A percentile compares a stretch with the other conserved stretches of the same genome.
Evolutionary conservation across 2,329 filamentous ascomycete genomes (phyloP).

Genomic region (Coleophoma eucalyptorum): DNA sequence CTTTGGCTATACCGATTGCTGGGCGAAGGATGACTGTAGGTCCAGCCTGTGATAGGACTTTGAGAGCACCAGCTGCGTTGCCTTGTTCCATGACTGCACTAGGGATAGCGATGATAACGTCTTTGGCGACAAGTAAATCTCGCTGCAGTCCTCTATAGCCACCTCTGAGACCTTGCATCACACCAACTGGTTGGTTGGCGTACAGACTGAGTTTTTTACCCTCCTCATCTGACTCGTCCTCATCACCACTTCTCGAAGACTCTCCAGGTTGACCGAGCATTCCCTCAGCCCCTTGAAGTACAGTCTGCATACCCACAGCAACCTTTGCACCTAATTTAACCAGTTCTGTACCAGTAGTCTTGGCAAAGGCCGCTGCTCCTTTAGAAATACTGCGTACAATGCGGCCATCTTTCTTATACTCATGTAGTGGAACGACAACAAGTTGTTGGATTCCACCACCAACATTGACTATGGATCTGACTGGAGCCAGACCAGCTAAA

Average conservation of each 20-base stretch:
- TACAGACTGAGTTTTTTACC: conserved; percentile 84
- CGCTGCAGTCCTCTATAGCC: conserved; percentile 80
- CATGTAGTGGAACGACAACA: conserved; percentile 82
- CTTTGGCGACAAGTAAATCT: conserved; percentile 80
- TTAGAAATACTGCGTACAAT: conserved; percentile 90
- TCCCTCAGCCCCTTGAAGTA: conserved; percentile 83
- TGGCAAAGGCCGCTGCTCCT: conserved; percentile 84
- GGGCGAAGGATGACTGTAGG: conserved; percentile 93
- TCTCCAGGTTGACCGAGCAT: conserved; percentile 51
- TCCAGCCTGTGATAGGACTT: conserved; percentile 72
- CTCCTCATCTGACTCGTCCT: conserved; percentile 62
- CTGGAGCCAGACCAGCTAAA: conserved; percentile 81
- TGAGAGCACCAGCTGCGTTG: conserved; percentile 75
- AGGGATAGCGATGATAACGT: conserved; percentile 93
- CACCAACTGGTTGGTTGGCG: conserved; percentile 87
- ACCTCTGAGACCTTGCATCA: conserved; percentile 79
- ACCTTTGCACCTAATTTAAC: conserved; percentile 92
- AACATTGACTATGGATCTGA: conserved; percentile 89
- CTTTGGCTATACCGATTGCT: conserved; percentile 85
- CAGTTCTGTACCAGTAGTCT: conserved; percentile 90
- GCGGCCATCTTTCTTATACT: conserved; percentile 92
- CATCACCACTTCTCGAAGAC: conserved; percentile 38
- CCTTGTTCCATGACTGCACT: conserved; percentile 85
- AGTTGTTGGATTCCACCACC: conserved; percentile 83
- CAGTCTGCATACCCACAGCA: conserved; percentile 91